A percentile compares a stretch with the other conserved stretches of the same genome.
These are phyloP conservation scores for Babesia sp. DNA, from an alignment of 169 alveolate species.

Conservation along the genomic window DNA sequence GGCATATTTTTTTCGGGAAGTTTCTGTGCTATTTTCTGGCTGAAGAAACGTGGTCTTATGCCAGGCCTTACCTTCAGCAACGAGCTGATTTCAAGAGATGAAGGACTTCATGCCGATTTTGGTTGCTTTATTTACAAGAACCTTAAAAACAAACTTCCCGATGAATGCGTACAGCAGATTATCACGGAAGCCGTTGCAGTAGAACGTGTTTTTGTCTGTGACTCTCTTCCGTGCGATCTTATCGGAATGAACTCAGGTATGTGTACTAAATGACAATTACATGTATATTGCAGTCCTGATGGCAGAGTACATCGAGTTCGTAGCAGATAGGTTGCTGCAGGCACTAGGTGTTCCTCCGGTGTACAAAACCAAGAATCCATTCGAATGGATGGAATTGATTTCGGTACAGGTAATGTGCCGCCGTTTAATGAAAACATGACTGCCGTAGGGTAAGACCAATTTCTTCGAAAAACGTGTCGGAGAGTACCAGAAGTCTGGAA, in stretches of 20 bases:
- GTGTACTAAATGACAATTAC: not conserved
- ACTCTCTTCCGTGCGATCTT: constrained; percentile 95
- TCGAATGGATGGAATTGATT: constrained; percentile 98
- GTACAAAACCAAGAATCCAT: constrained; percentile 92
- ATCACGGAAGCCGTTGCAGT: constrained; percentile 95
- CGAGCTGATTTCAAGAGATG: constrained; percentile 97
- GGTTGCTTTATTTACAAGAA: constrained; percentile 94
- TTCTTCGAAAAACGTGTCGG: constrained; percentile 98
- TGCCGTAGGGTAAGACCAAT: constrained; percentile 93
- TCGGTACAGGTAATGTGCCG: constrained; percentile 83
- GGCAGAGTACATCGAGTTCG: constrained; percentile 96
- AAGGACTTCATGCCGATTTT: constrained; percentile 99
- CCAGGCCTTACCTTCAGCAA: constrained; percentile 95
- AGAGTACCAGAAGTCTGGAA: constrained; percentile 97
- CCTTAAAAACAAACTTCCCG: constrained; percentile 87
- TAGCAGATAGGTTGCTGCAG: constrained; percentile 95
- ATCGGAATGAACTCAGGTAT: constrained; percentile 96
- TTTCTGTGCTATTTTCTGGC: constrained; percentile 98
- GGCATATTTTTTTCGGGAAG: constrained; percentile 98
- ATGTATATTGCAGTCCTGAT: constrained; percentile 73
- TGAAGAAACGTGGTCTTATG: constrained; percentile 95
- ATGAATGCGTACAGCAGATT: constrained; percentile 89
- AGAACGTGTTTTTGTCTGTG: constrained; percentile 94
- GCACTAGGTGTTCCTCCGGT: constrained; percentile 91
- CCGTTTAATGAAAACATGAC: not conserved